These are phyloP conservation scores for Lepidium campestre DNA, from an alignment of 441 rosid genomes.

Conservation along the genomic window DNA sequence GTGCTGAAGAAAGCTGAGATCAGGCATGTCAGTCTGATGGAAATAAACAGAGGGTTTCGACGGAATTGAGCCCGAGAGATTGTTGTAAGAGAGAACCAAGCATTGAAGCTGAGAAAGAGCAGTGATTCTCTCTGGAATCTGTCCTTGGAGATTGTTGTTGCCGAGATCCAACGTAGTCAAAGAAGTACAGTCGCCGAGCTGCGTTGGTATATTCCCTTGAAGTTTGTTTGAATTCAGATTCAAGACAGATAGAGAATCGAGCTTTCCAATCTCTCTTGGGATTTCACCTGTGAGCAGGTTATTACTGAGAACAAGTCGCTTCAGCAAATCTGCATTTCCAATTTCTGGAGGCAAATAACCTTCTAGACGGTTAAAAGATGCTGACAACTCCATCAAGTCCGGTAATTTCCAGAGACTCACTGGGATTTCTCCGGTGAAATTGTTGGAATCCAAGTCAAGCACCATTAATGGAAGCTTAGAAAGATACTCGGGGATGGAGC, in stretches of 20 bases:
- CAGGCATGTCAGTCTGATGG: slow-evolving; percentile 58
- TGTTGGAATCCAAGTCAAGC: slow-evolving; percentile 72
- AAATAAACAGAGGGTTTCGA: slow-evolving; percentile 54
- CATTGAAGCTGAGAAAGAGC: slow-evolving; percentile 69
- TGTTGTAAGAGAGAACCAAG: slow-evolving; percentile 74
- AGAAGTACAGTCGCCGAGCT: slow-evolving; percentile 59
- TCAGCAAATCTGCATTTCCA: slow-evolving; percentile 49
- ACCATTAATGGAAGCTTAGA: slow-evolving; percentile 65
- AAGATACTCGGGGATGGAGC: slow-evolving; percentile 65
- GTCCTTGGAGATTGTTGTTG: slow-evolving; percentile 60
- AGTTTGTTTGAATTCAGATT: slow-evolving; percentile 66
- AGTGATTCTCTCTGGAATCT: slow-evolving; percentile 53
- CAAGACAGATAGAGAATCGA: slow-evolving; percentile 55
- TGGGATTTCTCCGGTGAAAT: slow-evolving; percentile 64
- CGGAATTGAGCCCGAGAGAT: slow-evolving; percentile 70
- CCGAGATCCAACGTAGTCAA: slow-evolving; percentile 84
- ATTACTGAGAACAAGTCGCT: slow-evolving; percentile 57
- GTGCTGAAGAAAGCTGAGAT: slow-evolving; percentile 77
- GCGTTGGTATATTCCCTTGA: slow-evolving; percentile 53
- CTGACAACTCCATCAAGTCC: slow-evolving; percentile 75
- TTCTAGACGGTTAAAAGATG: slow-evolving; percentile 55
- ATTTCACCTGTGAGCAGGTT: slow-evolving; percentile 51
- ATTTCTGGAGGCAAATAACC: slow-evolving; percentile 57
- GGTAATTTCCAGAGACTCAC: slow-evolving; percentile 57
- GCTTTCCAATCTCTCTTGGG: slow-evolving; percentile 70